Evolutionary conservation across 2,329 filamentous ascomycete species (phyloP).

Genomic region (Penicillium sp.): DNA sequence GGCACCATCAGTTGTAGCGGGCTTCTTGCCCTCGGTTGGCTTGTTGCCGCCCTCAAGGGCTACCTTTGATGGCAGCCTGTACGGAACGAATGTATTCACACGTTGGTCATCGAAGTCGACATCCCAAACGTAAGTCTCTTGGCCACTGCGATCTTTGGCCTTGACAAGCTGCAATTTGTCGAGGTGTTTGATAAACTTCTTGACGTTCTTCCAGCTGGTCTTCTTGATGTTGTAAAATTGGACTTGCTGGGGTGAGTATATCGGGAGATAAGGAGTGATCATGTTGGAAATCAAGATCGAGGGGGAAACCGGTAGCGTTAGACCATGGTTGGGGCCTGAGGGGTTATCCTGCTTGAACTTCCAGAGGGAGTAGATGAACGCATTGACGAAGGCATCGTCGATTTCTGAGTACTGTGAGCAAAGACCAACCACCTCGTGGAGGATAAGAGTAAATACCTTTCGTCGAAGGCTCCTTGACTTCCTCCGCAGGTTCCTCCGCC

Average conservation of each 20-base stretch:
- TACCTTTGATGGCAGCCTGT: conserved; percentile 58
- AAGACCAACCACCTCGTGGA: not conserved
- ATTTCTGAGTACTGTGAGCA: conserved; percentile 51
- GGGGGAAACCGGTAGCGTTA: conserved; percentile 60
- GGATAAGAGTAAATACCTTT: conserved; percentile 44
- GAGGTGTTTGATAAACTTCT: conserved; percentile 64
- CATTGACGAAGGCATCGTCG: conserved; percentile 60
- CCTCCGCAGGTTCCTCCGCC: conserved; percentile 34
- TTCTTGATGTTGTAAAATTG: conserved; percentile 64
- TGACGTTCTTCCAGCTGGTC: conserved; percentile 65
- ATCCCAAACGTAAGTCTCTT: conserved; percentile 61
- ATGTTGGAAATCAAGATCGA: conserved; percentile 61
- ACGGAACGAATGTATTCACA: conserved; percentile 56
- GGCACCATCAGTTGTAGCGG: conserved; percentile 23
- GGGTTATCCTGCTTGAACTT: conserved; percentile 56
- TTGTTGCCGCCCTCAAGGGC: conserved; percentile 41
- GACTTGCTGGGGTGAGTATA: conserved; percentile 52
- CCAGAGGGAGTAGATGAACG: conserved; percentile 60
- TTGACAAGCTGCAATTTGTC: conserved; percentile 62
- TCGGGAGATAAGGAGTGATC: conserved; percentile 62
- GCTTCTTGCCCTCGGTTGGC: conserved; percentile 26
- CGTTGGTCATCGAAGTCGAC: conserved; percentile 59
- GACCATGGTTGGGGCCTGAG: conserved; percentile 49
- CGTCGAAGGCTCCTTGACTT: conserved; percentile 53
- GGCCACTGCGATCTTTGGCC: conserved; percentile 60